Evolutionary conservation across 306 rosid genomes (phyloP).

Genomic region (Fagus sylvatica): DNA sequence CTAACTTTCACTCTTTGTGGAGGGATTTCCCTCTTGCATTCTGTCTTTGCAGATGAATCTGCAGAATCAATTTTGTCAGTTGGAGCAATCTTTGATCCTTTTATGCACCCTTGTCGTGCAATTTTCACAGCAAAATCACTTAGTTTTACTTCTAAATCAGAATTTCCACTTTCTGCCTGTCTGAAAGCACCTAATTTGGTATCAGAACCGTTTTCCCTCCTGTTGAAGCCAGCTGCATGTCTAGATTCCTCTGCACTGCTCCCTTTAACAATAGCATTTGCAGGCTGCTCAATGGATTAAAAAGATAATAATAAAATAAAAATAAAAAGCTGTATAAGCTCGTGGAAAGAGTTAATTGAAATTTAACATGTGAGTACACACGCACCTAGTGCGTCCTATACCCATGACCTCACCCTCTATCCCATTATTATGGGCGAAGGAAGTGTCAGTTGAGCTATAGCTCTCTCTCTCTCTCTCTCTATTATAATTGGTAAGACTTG

Average conservation of each 20-base stretch:
- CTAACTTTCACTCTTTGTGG: slow-evolving; percentile 24
- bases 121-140: slow-evolving; percentile 38
- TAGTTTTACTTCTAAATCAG: slow-evolving; percentile 39
- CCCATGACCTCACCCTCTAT: too few species aligned
- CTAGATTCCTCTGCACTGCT: slow-evolving; percentile 30
- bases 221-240: slow-evolving; percentile 33
- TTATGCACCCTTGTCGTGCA: slow-evolving; percentile 33
- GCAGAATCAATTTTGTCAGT: slow-evolving; percentile 31
- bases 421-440: too few species aligned
- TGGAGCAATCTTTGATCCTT: slow-evolving; percentile 35
- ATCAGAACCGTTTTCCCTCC: slow-evolving; percentile 31
- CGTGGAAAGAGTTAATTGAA: slow-evolving; percentile 11
- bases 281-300: slow-evolving; percentile 46
- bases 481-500: background rate
- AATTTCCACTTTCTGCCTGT: slow-evolving; percentile 29
- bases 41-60: slow-evolving; percentile 24
- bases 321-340: slow-evolving; percentile 22
- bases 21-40: slow-evolving; percentile 13
- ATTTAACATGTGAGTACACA: slow-evolving; percentile 12
- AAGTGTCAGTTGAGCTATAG: too few species aligned
- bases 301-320: slow-evolving; percentile 14
- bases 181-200: slow-evolving; percentile 19
- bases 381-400: too few species aligned
- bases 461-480: too few species aligned
- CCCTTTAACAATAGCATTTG: slow-evolving; percentile 34